phyloP scores from a whole-genome alignment of 2,329 filamentous ascomycete species.

The Rhynchosporium agropyri region DNA sequence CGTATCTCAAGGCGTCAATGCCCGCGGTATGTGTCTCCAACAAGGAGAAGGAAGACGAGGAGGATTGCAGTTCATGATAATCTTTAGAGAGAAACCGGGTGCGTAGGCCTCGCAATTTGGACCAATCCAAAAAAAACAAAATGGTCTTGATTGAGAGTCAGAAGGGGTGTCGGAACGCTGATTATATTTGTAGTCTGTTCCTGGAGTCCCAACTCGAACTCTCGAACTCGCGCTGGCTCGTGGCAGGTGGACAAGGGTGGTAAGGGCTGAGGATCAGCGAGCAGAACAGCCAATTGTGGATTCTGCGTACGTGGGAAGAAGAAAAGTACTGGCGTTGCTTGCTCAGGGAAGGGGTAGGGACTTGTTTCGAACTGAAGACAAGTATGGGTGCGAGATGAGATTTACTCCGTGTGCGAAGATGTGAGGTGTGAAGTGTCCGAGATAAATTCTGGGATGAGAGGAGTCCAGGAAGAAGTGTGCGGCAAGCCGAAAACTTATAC shows the following conservation, averaged over 20 bases:
- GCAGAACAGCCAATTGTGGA: constrained; percentile 34
- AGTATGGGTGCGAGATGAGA: constrained; percentile 20
- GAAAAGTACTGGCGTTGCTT: constrained; percentile 32
- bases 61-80: constrained; percentile 44
- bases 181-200: constrained; percentile 25
- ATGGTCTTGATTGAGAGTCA: constrained; percentile 22
- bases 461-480: constrained; percentile 29
- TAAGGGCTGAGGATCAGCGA: constrained; percentile 30
- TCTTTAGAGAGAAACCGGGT: constrained; percentile 29
- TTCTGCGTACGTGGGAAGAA: constrained; percentile 21
- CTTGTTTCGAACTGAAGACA: constrained; percentile 30
- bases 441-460: constrained; percentile 25
- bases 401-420: background rate
- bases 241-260: constrained; percentile 25
- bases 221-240: constrained; percentile 25
- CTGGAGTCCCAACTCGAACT: constrained; percentile 17
- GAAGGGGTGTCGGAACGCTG: constrained; percentile 32
- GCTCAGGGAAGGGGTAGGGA: constrained; percentile 28
- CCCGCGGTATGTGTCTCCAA: constrained; percentile 42
- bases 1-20: constrained; percentile 41
- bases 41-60: constrained; percentile 41
- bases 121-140: constrained; percentile 26
- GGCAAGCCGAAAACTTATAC: constrained; percentile 37
- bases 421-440: constrained; percentile 18
- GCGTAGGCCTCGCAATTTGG: constrained; percentile 35